Evolutionary conservation across 805 yeast species (phyloP).

Genomic region (Debaryomyces castellii): DNA sequence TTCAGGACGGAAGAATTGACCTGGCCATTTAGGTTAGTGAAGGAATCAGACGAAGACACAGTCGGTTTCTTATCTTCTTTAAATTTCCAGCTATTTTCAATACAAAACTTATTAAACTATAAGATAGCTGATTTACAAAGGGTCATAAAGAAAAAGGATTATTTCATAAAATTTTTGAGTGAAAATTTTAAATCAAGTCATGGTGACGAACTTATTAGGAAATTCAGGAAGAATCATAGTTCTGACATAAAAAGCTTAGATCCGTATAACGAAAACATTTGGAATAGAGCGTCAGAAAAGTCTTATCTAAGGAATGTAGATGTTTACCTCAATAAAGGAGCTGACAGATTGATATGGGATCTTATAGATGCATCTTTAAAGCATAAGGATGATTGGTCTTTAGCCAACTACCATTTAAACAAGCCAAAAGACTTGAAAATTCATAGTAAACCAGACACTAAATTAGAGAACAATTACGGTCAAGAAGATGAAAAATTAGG

Average conservation of each 20-base stretch:
- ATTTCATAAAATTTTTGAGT: constrained; percentile 28
- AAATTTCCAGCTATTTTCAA: constrained; percentile 20
- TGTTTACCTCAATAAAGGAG: too few species aligned
- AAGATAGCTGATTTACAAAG: constrained; percentile 20
- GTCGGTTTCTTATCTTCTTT: constrained; percentile 18
- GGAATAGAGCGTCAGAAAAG: constrained; percentile 6
- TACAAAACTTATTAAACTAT: constrained; percentile 16
- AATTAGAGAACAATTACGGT: too few species aligned
- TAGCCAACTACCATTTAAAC: constrained; percentile 1
- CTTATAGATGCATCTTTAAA: constrained; percentile 1
- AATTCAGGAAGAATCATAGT: constrained; percentile 22
- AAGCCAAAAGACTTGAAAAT: too few species aligned
- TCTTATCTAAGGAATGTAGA: background rate
- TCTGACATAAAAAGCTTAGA: constrained; percentile 6
- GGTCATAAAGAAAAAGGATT: constrained; percentile 27
- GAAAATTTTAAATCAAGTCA: constrained; percentile 35
- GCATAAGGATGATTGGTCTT: background rate
- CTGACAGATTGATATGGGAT: background rate
- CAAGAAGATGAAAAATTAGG: too few species aligned
- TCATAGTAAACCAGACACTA: too few species aligned
- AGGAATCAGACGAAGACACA: constrained; percentile 6
- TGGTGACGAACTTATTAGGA: constrained; percentile 32
- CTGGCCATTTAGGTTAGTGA: constrained; percentile 21
- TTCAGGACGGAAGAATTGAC: constrained; percentile 10
- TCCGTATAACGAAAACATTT: constrained; percentile 7